A percentile compares a stretch with the other conserved stretches of the same genome.
Evolutionary conservation across 1,284 basidiomycete genomes (phyloP).

Genomic region (Cystobasidium slooffiae): DNA sequence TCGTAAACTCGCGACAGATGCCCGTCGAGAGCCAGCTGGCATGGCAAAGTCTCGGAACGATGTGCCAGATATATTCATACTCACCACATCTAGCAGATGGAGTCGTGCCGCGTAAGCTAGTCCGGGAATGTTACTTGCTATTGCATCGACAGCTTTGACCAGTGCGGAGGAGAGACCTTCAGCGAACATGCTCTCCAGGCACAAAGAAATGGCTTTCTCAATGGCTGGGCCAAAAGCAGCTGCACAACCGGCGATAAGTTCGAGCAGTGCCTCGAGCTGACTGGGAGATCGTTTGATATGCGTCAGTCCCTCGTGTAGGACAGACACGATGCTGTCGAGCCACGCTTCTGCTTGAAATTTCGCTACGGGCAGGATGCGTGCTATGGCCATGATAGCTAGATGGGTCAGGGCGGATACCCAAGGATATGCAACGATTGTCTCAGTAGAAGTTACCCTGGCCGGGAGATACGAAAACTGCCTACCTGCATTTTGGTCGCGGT

Average conservation of each 20-base stretch:
- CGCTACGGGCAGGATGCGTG: constrained; percentile 25
- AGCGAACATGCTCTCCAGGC: constrained; percentile 22
- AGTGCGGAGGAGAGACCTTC: constrained; percentile 26
- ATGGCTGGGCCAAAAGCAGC: constrained; percentile 31
- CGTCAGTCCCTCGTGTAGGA: constrained; percentile 17
- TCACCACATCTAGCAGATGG: constrained; percentile 22
- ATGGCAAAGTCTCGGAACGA: constrained; percentile 32
- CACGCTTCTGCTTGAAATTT: constrained; percentile 11
- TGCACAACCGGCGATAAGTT: constrained; percentile 26
- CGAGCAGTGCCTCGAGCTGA: constrained; percentile 25
- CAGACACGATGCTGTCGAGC: constrained; percentile 28
- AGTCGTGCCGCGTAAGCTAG: constrained; percentile 12
- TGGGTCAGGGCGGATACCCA: not conserved
- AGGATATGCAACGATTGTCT: no score
- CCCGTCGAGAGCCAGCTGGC: constrained; percentile 25
- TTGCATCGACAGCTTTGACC: constrained; percentile 18
- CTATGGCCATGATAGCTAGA: constrained; percentile 27
- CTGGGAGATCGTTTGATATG: constrained; percentile 12
- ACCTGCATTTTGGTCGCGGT: constrained; percentile 28
- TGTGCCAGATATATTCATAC: constrained; percentile 9
- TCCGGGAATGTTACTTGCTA: constrained; percentile 16
- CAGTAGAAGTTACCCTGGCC: no score
- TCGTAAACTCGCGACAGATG: constrained; percentile 12
- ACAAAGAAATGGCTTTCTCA: constrained; percentile 27
- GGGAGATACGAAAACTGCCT: not conserved